Conservation (phyloP, 345 rosid species). For the Rhodamnia rubescens region DNA sequence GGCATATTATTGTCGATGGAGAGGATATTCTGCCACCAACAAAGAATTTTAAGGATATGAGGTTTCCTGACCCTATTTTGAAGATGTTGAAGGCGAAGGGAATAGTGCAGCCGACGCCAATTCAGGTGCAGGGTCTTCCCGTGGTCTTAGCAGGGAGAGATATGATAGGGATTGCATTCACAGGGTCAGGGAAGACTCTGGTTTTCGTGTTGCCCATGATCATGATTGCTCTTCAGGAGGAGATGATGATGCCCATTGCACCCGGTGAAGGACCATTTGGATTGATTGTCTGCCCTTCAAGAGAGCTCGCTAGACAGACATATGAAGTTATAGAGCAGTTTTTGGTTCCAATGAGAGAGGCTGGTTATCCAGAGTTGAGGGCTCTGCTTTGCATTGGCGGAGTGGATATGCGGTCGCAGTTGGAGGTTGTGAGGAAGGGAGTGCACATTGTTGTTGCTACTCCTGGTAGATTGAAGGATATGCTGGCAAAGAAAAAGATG, state of each 20-base stretch:
- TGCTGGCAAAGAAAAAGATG: conserved; percentile 95
- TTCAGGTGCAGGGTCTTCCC: conserved; percentile 96
- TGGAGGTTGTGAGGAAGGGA: conserved; percentile 79
- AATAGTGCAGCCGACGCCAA: conserved; percentile 87
- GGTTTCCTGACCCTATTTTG: conserved; percentile 62
- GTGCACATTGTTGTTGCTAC: conserved; percentile 94
- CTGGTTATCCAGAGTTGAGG: conserved; percentile 67
- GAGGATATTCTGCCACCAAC: conserved; percentile 80
- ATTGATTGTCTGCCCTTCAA: conserved; percentile 71
- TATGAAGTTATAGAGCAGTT: conserved; percentile 83
- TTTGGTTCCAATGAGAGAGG: conserved; percentile 42
- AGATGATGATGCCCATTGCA: conserved; percentile 78
- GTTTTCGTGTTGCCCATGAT: conserved; percentile 86
- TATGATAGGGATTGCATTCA: conserved; percentile 93
- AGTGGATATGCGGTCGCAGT: conserved; percentile 81
- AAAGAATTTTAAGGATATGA: conserved; percentile 78
- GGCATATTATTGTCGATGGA: conserved; percentile 90
- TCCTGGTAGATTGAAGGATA: conserved; percentile 89
- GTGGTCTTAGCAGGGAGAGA: conserved; percentile 74
- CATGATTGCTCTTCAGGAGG: conserved; percentile 88
- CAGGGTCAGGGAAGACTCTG: conserved; percentile 83
- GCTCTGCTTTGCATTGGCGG: conserved; percentile 83
- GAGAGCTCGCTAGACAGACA: conserved; percentile 90
- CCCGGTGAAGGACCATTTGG: conserved; percentile 87
- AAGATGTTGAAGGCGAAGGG: conserved; percentile 68